These are phyloP conservation scores for Pyrus communis DNA, from an alignment of 306 rosid species.

Conservation along the genomic window DNA sequence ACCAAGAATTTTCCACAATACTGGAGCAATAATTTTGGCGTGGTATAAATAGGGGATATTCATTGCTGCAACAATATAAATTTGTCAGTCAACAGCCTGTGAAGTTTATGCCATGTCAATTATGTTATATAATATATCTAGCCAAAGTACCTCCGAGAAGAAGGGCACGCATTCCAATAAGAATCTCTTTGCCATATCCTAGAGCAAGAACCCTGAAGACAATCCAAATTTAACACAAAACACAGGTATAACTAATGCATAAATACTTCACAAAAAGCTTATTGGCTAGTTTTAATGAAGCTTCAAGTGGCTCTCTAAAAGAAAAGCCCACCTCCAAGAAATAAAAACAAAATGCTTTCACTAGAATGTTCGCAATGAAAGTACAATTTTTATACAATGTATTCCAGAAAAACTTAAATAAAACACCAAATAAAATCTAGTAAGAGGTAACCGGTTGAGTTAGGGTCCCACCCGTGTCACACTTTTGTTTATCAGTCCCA, in stretches of 20 bases:
- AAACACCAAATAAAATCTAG: too few relatives aligned
- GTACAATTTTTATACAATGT: too few relatives aligned
- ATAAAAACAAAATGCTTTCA: not conserved
- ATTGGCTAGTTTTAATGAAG: not conserved
- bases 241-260: not conserved
- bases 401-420: too few relatives aligned
- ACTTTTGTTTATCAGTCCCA: too few relatives aligned
- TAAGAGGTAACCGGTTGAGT: too few relatives aligned
- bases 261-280: not conserved
- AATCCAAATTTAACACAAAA: not conserved
- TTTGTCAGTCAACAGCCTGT: constrained; percentile 20
- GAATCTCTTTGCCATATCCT: constrained; percentile 97
- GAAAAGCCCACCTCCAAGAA: not conserved
- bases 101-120: constrained; percentile 2
- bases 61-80: constrained; percentile 57
- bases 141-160: constrained; percentile 64
- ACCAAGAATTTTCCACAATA: constrained; percentile 84
- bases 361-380: not conserved
- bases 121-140: not conserved
- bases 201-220: constrained; percentile 85
- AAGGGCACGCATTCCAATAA: constrained; percentile 82
- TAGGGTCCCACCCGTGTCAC: too few relatives aligned
- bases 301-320: not conserved
- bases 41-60: constrained; percentile 91
- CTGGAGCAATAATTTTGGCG: constrained; percentile 84